Base-by-base conservation (phyloP, 1,139 yeast genomes). In the Pneumocystis carinii region DNA sequence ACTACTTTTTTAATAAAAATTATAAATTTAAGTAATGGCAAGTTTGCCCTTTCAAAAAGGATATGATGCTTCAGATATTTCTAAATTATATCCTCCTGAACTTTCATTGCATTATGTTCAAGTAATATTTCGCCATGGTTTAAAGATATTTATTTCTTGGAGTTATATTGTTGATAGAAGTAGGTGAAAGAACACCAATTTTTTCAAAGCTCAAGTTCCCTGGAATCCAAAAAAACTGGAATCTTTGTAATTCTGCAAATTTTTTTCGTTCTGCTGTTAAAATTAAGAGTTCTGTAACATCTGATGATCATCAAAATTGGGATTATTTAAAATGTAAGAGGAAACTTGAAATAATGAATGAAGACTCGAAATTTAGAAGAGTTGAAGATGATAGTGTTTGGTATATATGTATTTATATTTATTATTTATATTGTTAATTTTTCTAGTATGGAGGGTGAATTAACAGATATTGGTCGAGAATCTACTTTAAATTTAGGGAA, bases 161-260 rank as follows among this genome's bases (percentile, higher is more conserved):
- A 38, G 8, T 58, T 36, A 59, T 58, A 8, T 32, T 19, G 10
- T 24, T n/a, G 37, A 32, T 14, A 35, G 12, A n/a, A 35, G 3
- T 41, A 66, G 67, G 70, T 36, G 70, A 68, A 42, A 66, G 70
- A 35, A 65, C 70, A 5, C 70, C 70, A 2, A 69, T 68, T 2
- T 64, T 69, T 8, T 66, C 65, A 17, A 63, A 69, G 5, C 64
- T 68, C 58, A 66, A 64, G 41, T 63, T 64, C 10, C 67, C 69
- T 61, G 70, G 69, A 17, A 58, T 68, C 37, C 66, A 68, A 27
- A 64, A 62, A 6, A 66, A 68, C 58, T 68, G 69, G 68, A 64
- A 66, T 48, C 61, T 67, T 19, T 68, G 70, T 64, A 53, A 64
- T 36, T 65, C 66, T 62, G 70, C 68, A 3, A 62, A 64, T 39